phyloP scores from a whole-genome alignment of 148 eudicot species.

The Rhododendron henanense region DNA sequence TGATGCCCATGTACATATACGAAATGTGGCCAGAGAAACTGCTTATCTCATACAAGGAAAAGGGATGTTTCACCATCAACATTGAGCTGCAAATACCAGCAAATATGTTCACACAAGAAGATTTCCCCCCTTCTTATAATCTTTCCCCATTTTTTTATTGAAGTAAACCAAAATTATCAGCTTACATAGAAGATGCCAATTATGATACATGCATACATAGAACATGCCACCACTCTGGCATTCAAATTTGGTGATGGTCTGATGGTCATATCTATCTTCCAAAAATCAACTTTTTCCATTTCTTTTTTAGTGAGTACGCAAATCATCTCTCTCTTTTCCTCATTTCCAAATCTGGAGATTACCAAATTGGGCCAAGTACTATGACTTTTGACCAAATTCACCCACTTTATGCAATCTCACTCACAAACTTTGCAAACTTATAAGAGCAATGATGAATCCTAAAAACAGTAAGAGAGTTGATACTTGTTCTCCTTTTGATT shows the following conservation, averaged over 20 bases:
- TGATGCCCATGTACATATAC: background rate
- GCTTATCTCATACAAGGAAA: background rate
- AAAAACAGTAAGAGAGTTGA: background rate
- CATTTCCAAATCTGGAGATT: background rate
- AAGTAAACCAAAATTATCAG: background rate
- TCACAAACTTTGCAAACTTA: background rate
- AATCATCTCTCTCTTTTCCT: background rate
- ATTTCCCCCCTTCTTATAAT: background rate
- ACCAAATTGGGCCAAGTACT: background rate
- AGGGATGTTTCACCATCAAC: background rate
- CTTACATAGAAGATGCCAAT: background rate
- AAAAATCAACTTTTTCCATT: background rate
- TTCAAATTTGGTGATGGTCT: background rate
- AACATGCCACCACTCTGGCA: background rate
- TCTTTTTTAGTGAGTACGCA: background rate
- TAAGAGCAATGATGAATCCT: background rate
- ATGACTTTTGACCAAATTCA: background rate
- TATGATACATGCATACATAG: background rate
- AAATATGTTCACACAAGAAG: background rate
- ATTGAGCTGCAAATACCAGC: background rate
- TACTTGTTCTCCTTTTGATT: background rate
- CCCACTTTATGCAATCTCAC: background rate
- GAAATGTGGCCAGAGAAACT: background rate
- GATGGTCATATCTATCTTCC: background rate
- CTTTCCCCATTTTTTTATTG: background rate